phyloP scores from a whole-genome alignment of 1,284 basidiomycete species.

The Malassezia arunalokei region DNA sequence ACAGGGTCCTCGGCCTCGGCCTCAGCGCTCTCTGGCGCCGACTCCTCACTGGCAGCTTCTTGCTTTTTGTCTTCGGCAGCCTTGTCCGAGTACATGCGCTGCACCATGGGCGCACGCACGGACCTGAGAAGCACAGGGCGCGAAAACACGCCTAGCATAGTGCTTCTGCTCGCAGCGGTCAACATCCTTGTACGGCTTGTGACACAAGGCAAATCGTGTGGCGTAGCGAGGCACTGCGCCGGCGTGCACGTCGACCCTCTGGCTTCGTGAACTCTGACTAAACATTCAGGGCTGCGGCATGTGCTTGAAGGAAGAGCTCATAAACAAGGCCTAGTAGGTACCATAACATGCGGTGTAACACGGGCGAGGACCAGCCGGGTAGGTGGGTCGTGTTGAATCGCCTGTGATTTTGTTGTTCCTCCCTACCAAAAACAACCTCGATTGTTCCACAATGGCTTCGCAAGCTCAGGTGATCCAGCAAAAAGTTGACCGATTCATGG shows the following conservation, averaged over 20 bases:
- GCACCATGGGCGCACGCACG: not conserved
- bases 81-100: conserved; percentile 15
- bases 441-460: conserved; percentile 14
- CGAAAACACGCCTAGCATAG: conserved; percentile 9
- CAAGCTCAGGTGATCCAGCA: conserved; percentile 29
- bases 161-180: not conserved
- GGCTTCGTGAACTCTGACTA: not conserved
- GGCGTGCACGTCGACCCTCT: too few relatives aligned
- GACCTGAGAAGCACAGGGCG: not conserved
- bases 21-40: not conserved
- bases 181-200: not conserved
- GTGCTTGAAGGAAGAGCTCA: too few relatives aligned
- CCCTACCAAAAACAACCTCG: not conserved
- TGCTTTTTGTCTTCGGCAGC: conserved; percentile 20
- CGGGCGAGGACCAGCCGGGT: not conserved
- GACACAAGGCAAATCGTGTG: not conserved
- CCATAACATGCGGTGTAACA: not conserved
- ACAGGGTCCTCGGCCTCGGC: conserved; percentile 14
- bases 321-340: too few relatives aligned
- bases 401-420: not conserved
- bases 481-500: conserved; percentile 42
- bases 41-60: not conserved
- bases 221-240: too few relatives aligned
- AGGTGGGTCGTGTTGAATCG: not conserved
- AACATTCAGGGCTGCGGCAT: conserved; percentile 6